Evolutionary conservation across 208 protist species (phyloP).

Genomic region (Crithidia sp.): DNA sequence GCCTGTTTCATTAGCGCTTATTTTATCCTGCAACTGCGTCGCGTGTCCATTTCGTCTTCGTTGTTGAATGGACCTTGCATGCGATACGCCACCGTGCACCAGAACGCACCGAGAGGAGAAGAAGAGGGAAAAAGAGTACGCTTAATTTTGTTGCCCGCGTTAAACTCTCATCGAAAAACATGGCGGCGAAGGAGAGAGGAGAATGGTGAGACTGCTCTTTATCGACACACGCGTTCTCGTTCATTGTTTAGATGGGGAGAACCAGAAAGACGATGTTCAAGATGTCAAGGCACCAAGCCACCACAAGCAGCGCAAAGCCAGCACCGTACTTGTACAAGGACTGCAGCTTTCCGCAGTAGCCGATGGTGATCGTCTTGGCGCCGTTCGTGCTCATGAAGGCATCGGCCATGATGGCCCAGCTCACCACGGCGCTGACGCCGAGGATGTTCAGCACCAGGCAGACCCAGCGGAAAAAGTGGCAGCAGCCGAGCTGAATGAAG

Average conservation of each 20-base stretch:
- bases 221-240: neutral
- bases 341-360: slow-evolving; percentile 18
- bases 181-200: too few relatives aligned
- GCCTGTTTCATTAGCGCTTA: too few relatives aligned
- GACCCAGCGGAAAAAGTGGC: slow-evolving; percentile 33
- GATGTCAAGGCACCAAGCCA: slow-evolving; percentile 46
- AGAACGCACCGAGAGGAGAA: too few relatives aligned
- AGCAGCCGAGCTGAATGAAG: slow-evolving; percentile 40
- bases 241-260: slow-evolving; percentile 19
- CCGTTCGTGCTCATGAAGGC: slow-evolving; percentile 18
- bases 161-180: too few relatives aligned
- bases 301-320: slow-evolving; percentile 41
- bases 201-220: neutral
- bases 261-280: slow-evolving; percentile 42
- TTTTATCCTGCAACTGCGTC: too few relatives aligned
- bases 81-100: too few relatives aligned
- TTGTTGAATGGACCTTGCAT: too few relatives aligned
- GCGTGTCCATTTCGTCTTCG: too few relatives aligned
- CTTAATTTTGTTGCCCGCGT: too few relatives aligned
- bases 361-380: neutral
- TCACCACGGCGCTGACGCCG: slow-evolving; percentile 11
- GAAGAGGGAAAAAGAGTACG: too few relatives aligned
- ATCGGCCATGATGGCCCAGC: slow-evolving; percentile 47
- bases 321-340: slow-evolving; percentile 21
- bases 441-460: slow-evolving; percentile 32